Conservation (phyloP, 495 filamentous ascomycete species). For the Aspergillus diversus region DNA sequence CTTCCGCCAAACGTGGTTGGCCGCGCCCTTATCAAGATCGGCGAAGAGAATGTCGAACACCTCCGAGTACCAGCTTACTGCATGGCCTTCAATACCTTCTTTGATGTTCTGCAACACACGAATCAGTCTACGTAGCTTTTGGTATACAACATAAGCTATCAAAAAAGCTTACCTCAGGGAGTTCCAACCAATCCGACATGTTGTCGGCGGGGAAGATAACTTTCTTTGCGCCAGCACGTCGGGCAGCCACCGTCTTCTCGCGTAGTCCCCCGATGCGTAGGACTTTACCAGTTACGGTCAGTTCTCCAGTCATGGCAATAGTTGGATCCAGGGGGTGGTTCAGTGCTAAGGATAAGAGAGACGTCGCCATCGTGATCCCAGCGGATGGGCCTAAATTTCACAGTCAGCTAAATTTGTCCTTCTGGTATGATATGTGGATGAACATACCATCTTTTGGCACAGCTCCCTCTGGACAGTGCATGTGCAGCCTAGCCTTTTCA, state of each 20-base stretch:
- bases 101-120: constrained; percentile 82
- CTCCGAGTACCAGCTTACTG: constrained; percentile 91
- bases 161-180: constrained; percentile 75
- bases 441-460: constrained; percentile 86
- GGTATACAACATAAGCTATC: background rate
- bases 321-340: constrained; percentile 78
- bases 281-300: constrained; percentile 97
- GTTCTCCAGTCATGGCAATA: constrained; percentile 97
- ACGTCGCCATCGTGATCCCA: constrained; percentile 96
- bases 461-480: constrained; percentile 97
- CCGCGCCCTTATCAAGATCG: constrained; percentile 71
- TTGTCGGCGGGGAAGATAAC: constrained; percentile 97
- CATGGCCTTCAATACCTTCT: constrained; percentile 84
- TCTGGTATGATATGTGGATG: background rate
- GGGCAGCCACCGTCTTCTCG: constrained; percentile 98
- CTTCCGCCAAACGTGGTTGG: constrained; percentile 74
- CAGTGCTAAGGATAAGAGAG: constrained; percentile 80
- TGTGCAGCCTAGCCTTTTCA: constrained; percentile 91
- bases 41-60: constrained; percentile 92
- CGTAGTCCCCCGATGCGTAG: constrained; percentile 92
- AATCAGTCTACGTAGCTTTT: constrained; percentile 17
- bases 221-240: constrained; percentile 90
- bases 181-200: constrained; percentile 93
- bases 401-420: constrained; percentile 10
- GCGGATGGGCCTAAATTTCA: constrained; percentile 70